Evolutionary conservation across 2,329 filamentous ascomycete species (phyloP).

Genomic region (Trichoderma brevicompactum): DNA sequence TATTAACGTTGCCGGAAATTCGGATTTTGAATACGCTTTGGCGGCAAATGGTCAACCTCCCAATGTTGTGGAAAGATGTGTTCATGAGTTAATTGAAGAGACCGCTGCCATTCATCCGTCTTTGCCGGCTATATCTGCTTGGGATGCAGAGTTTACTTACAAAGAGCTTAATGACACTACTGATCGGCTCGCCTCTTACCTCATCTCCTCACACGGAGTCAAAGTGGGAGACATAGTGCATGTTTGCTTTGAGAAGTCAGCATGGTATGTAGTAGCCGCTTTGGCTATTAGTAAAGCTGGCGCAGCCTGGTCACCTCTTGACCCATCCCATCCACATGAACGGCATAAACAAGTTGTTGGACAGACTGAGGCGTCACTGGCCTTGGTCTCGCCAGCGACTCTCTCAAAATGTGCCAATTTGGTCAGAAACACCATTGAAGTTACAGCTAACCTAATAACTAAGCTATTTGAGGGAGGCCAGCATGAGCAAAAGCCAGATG

Average conservation of each 20-base stretch:
- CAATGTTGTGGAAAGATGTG: background rate
- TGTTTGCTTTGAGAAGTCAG: constrained; percentile 32
- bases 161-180: constrained; percentile 26
- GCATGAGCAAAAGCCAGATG: background rate
- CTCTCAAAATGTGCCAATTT: background rate
- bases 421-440: background rate
- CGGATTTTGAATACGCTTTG: constrained; percentile 1
- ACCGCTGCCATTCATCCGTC: background rate
- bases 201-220: constrained; percentile 26
- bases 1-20: background rate
- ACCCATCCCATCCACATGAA: constrained; percentile 5
- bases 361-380: constrained; percentile 5
- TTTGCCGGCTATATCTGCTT: constrained; percentile 28
- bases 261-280: constrained; percentile 34
- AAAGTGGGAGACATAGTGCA: constrained; percentile 33
- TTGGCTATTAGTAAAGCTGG: constrained; percentile 39
- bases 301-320: constrained; percentile 27
- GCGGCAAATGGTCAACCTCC: background rate
- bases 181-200: background rate
- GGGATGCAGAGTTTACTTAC: constrained; percentile 35
- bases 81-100: constrained; percentile 5
- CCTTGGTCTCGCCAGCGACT: background rate
- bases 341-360: constrained; percentile 3
- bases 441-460: background rate
- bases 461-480: background rate